Conservation (phyloP, 148 eudicot species). For the Limonium bicolor region DNA sequence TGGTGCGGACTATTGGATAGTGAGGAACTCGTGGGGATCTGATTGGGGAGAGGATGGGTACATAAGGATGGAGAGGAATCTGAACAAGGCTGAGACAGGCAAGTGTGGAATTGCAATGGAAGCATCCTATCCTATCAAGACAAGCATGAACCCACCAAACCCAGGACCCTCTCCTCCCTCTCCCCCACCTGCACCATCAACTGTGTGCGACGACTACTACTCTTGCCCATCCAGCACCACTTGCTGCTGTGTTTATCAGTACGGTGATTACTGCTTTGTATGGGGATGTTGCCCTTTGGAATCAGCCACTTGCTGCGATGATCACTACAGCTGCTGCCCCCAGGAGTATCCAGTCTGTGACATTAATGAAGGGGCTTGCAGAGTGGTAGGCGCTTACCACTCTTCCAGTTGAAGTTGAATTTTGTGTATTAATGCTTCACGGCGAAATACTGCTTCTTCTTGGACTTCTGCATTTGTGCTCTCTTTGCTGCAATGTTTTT, state of each 20-base stretch:
- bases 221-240: conserved; percentile 44
- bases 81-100: conserved; percentile 21
- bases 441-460: too few species aligned
- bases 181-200: conserved; percentile 33
- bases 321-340: conserved; percentile 76
- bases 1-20: conserved; percentile 68
- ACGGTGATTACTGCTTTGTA: conserved; percentile 49
- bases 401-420: too few species aligned
- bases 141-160: conserved; percentile 57
- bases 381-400: conserved; percentile 20
- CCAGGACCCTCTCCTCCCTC: conserved; percentile 78
- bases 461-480: too few species aligned
- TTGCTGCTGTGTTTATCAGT: conserved; percentile 64
- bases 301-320: conserved; percentile 73
- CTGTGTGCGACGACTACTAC: conserved; percentile 43
- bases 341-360: conserved; percentile 72
- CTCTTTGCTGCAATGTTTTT: too few species aligned
- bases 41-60: conserved; percentile 82
- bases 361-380: conserved; percentile 40
- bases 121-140: conserved; percentile 75
- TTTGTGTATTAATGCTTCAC: too few species aligned
- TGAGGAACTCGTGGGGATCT: conserved; percentile 87
- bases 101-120: conserved; percentile 78
- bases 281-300: conserved; percentile 87
- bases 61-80: conserved; percentile 60